A percentile compares a stretch with the other conserved stretches of the same genome.
Evolutionary conservation across 495 filamentous ascomycete genomes (phyloP).

Genomic region (Schizothecium vesticola): DNA sequence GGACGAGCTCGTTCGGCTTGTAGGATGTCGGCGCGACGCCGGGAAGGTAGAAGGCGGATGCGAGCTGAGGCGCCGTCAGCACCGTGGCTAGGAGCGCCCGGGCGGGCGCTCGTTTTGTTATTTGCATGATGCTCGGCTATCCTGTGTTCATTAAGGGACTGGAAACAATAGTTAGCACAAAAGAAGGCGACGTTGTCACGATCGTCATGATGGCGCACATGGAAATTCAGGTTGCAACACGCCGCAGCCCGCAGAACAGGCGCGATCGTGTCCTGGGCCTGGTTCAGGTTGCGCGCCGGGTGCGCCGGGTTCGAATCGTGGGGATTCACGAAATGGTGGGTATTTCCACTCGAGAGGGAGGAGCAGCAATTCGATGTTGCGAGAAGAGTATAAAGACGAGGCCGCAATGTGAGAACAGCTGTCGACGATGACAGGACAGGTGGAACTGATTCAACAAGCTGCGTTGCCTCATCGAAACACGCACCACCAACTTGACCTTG

Average conservation of each 20-base stretch:
- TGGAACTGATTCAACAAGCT: background rate
- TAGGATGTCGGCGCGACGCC: slow-evolving; percentile 95
- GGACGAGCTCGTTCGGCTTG: slow-evolving; percentile 66
- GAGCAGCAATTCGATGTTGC: background rate
- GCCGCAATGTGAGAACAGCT: background rate
- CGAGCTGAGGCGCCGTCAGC: slow-evolving; percentile 46
- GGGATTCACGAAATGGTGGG: background rate
- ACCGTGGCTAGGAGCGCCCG: slow-evolving; percentile 43
- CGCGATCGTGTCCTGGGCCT: background rate
- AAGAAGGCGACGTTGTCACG: background rate
- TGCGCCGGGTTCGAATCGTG: background rate
- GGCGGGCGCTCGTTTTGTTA: slow-evolving; percentile 41
- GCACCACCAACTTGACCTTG: background rate
- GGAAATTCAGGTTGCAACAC: background rate
- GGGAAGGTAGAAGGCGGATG: slow-evolving; percentile 87
- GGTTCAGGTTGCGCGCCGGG: background rate
- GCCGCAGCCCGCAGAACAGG: background rate
- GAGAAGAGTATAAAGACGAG: background rate
- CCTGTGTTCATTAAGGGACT: background rate
- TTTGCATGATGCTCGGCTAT: slow-evolving; percentile 36
- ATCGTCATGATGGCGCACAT: background rate
- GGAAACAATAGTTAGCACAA: background rate
- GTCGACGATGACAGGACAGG: background rate
- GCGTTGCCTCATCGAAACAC: background rate
- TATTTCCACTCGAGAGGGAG: background rate